Percentiles rank a stretch among this genome's conserved stretches.
These are phyloP conservation scores for Barnettozyma siamensis DNA, from an alignment of 805 yeast genomes.

Conservation along the genomic window DNA sequence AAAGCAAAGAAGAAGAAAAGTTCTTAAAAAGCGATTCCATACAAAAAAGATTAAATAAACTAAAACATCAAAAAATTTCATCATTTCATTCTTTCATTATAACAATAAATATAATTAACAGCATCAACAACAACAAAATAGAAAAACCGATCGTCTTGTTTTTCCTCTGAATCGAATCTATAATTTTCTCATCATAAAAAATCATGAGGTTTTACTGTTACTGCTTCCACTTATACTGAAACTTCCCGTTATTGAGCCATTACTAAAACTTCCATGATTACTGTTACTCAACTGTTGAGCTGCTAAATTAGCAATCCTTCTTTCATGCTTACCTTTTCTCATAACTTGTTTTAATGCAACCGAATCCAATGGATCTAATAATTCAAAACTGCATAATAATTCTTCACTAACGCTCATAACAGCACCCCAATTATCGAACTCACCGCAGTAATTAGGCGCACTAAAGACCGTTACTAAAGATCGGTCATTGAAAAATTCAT, in stretches of 20 bases:
- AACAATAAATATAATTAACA: too few species aligned
- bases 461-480: conserved; percentile 92
- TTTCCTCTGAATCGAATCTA: neutral
- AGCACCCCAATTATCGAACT: conserved; percentile 87
- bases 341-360: conserved; percentile 90
- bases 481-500: conserved; percentile 93
- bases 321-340: conserved; percentile 88
- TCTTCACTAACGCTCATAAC: conserved; percentile 96
- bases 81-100: neutral
- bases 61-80: neutral
- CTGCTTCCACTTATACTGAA: conserved; percentile 11
- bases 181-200: neutral
- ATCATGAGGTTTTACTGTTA: neutral
- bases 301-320: conserved; percentile 53
- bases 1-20: too few species aligned
- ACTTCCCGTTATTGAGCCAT: conserved; percentile 15
- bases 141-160: too few species aligned
- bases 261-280: conserved; percentile 18
- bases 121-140: neutral
- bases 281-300: conserved; percentile 13
- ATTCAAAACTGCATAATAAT: conserved; percentile 84
- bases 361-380: conserved; percentile 89
- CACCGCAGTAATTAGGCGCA: conserved; percentile 86
- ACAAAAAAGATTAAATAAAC: neutral
- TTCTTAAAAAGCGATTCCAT: too few species aligned